Evolutionary conservation across 148 eudicot species (phyloP).

Genomic region (Rheum nobile): DNA sequence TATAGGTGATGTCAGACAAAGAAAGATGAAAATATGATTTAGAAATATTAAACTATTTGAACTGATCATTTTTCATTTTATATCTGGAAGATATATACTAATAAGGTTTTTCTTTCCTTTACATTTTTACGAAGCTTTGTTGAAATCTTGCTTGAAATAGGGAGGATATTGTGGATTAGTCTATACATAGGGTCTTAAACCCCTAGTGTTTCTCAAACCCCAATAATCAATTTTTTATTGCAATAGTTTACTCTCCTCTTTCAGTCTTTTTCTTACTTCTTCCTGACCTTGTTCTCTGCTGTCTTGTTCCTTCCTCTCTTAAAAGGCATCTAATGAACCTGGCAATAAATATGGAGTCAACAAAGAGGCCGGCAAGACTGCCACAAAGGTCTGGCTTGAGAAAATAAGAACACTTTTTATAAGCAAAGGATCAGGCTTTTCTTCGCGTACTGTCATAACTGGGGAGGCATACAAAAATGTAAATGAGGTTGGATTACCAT

Average conservation of each 20-base stretch:
- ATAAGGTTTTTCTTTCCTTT: not conserved
- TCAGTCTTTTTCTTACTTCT: not conserved
- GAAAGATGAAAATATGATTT: not conserved
- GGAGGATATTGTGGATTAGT: not conserved
- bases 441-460: constrained; percentile 87
- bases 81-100: not conserved
- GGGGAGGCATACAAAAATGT: constrained; percentile 81
- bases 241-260: not conserved
- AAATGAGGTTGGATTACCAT: constrained; percentile 78
- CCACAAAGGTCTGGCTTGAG: constrained; percentile 92
- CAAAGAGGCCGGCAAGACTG: constrained; percentile 38
- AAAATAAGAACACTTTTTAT: constrained; percentile 89
- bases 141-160: not conserved
- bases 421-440: constrained; percentile 91
- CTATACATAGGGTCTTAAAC: not conserved
- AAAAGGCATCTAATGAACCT: constrained; percentile 71
- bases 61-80: not conserved
- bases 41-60: not conserved
- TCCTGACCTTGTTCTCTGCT: not conserved
- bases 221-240: not conserved
- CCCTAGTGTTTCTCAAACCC: not conserved
- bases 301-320: not conserved
- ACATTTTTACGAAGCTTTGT: not conserved
- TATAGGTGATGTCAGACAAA: not conserved
- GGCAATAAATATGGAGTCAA: constrained; percentile 51